Percentiles rank a stretch among this genome's conserved stretches.
Evolutionary conservation across 2,329 filamentous ascomycete genomes (phyloP).

Genomic region (Orbilia quercus): DNA sequence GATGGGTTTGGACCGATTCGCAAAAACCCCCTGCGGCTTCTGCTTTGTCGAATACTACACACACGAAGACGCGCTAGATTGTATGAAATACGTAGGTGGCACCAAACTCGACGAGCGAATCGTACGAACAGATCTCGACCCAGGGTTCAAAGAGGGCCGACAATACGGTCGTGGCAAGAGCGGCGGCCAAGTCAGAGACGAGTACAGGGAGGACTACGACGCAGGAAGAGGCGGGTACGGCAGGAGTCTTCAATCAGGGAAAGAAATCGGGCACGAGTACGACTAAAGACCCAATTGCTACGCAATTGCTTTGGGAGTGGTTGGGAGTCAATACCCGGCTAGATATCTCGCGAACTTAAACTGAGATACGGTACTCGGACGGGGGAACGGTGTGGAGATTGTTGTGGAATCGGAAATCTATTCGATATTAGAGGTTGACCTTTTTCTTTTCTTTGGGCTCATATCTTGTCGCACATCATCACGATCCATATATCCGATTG

Average conservation of each 20-base stretch:
- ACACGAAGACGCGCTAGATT: slow-evolving; percentile 95
- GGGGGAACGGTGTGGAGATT: neutral
- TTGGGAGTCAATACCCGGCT: too few relatives aligned
- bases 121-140: slow-evolving; percentile 93
- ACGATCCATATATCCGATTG: slow-evolving; percentile 25
- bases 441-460: neutral
- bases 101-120: slow-evolving; percentile 98
- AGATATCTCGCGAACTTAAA: neutral
- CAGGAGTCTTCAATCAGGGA: slow-evolving; percentile 58
- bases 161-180: slow-evolving; percentile 83
- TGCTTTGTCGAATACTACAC: slow-evolving; percentile 99
- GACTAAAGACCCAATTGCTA: slow-evolving; percentile 32
- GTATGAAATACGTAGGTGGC: slow-evolving; percentile 97
- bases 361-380: neutral
- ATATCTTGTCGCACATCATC: slow-evolving; percentile 16
- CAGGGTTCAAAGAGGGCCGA: slow-evolving; percentile 92
- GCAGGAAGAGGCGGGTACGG: slow-evolving; percentile 92
- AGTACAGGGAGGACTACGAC: slow-evolving; percentile 97
- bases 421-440: neutral
- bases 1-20: slow-evolving; percentile 96
- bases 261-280: slow-evolving; percentile 52
- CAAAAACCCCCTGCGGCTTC: slow-evolving; percentile 98
- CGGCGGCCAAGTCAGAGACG: slow-evolving; percentile 94
- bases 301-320: neutral
- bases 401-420: neutral